phyloP scores from a whole-genome alignment of 148 eudicot genomes.

The Vaccinium vitisidaea region DNA sequence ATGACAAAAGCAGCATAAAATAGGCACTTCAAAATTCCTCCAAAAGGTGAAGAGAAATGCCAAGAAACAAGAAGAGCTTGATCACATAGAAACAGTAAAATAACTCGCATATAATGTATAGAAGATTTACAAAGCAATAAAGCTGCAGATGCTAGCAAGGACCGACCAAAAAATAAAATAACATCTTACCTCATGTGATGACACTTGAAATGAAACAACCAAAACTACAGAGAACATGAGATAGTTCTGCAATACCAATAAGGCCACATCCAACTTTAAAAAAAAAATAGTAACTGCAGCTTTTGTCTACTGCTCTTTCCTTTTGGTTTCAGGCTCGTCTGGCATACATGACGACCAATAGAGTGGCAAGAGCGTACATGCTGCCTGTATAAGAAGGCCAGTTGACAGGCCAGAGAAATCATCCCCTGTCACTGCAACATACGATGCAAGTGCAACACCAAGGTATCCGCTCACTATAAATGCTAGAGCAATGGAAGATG shows the following conservation, averaged over 20 bases:
- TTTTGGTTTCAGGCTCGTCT: constrained; percentile 29
- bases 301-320: constrained; percentile 43
- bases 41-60: not conserved
- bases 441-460: constrained; percentile 81
- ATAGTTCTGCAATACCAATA: not conserved
- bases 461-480: constrained; percentile 79
- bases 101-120: not conserved
- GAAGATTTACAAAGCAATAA: not conserved
- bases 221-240: not conserved
- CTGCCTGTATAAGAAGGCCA: constrained; percentile 72
- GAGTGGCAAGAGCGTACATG: constrained; percentile 65
- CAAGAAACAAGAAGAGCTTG: not conserved
- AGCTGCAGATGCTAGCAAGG: not conserved
- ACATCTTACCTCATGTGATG: not conserved
- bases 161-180: not conserved
- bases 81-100: not conserved
- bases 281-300: not conserved
- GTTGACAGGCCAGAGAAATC: constrained; percentile 64
- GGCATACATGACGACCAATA: constrained; percentile 65
- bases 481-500: constrained; percentile 80
- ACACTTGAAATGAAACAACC: not conserved
- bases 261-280: not conserved
- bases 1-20: not conserved
- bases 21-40: not conserved
- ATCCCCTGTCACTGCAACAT: constrained; percentile 53